Percentiles rank a stretch among this genome's conserved stretches.
Conservation (phyloP, 2,329 filamentous ascomycete genomes). For the Colletotrichum sojae region DNA sequence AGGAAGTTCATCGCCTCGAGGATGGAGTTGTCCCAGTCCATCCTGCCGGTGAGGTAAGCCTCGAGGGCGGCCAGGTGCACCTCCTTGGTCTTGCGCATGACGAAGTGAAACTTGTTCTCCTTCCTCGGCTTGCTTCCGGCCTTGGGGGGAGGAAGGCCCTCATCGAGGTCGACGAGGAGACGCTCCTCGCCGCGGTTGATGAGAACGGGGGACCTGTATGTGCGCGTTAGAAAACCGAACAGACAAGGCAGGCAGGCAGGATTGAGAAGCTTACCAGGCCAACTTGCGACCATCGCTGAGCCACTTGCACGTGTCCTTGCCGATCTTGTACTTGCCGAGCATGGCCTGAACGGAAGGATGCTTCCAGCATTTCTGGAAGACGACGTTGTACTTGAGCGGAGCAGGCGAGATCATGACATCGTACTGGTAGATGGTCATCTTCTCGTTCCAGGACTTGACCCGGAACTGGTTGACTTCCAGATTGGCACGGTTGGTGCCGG, state of each 20-base stretch:
- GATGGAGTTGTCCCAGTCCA: constrained; percentile 75
- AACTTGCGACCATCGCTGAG: constrained; percentile 88
- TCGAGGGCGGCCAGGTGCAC: constrained; percentile 78
- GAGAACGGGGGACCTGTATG: constrained; percentile 51
- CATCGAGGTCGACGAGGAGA: constrained; percentile 80
- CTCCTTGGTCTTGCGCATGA: constrained; percentile 74
- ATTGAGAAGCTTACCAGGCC: constrained; percentile 69
- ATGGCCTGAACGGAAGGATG: constrained; percentile 70
- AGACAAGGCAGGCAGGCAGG: neutral
- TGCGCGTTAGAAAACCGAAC: neutral
- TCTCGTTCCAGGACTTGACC: constrained; percentile 71
- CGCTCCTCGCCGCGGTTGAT: constrained; percentile 65
- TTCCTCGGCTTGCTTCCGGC: constrained; percentile 49
- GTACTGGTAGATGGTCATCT: constrained; percentile 81
- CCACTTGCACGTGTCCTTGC: constrained; percentile 65
- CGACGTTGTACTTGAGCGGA: constrained; percentile 70
- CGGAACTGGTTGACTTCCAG: constrained; percentile 82
- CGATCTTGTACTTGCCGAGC: constrained; percentile 66
- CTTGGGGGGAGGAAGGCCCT: constrained; percentile 64
- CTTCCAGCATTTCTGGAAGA: constrained; percentile 84
- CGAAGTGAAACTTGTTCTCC: constrained; percentile 70
- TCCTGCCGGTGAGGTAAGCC: constrained; percentile 74
- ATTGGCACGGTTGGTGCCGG: constrained; percentile 66
- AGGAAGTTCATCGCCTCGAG: constrained; percentile 90
- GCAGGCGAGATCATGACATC: constrained; percentile 80